A percentile compares a stretch with the other conserved stretches of the same genome.
Evolutionary conservation across 768 basidiomycete genomes (phyloP).

Genomic region (Termitomyces sp.): DNA sequence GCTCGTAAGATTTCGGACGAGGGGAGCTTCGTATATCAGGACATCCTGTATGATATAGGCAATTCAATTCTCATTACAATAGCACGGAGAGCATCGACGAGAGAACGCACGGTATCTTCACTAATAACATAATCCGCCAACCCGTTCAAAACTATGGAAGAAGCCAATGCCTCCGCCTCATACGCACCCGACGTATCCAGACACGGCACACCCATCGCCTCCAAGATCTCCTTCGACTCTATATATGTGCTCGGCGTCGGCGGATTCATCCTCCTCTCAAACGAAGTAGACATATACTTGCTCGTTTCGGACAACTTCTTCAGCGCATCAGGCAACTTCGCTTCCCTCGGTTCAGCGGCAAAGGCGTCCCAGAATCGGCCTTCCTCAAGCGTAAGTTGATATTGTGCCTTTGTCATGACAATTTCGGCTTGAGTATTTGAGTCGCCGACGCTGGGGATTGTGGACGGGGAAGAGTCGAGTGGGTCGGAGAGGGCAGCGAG

Average conservation of each 20-base stretch:
- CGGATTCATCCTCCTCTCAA: constrained; percentile 51
- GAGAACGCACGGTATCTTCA: constrained; percentile 74
- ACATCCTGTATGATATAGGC: constrained; percentile 51
- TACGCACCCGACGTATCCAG: constrained; percentile 60
- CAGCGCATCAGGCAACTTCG: not conserved
- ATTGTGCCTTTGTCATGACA: constrained; percentile 57
- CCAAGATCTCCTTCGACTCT: constrained; percentile 63
- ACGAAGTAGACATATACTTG: constrained; percentile 54
- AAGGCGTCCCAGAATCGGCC: constrained; percentile 52
- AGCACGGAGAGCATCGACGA: not conserved
- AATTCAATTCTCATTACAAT: constrained; percentile 1
- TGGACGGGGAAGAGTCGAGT: constrained; percentile 6
- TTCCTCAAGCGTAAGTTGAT: constrained; percentile 55
- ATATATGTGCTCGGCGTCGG: constrained; percentile 64
- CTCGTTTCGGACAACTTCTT: constrained; percentile 38
- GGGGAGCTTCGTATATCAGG: constrained; percentile 73
- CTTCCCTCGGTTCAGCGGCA: constrained; percentile 7
- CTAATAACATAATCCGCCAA: constrained; percentile 84
- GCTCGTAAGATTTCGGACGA: constrained; percentile 72
- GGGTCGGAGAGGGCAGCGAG: constrained; percentile 32
- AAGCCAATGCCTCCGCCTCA: constrained; percentile 86
- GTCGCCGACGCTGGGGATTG: constrained; percentile 15
- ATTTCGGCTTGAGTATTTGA: constrained; percentile 33
- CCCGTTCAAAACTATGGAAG: constrained; percentile 68
- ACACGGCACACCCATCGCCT: constrained; percentile 80